phyloP scores from a whole-genome alignment of 2,329 filamentous ascomycete genomes.

The Trichoderma harzianum region DNA sequence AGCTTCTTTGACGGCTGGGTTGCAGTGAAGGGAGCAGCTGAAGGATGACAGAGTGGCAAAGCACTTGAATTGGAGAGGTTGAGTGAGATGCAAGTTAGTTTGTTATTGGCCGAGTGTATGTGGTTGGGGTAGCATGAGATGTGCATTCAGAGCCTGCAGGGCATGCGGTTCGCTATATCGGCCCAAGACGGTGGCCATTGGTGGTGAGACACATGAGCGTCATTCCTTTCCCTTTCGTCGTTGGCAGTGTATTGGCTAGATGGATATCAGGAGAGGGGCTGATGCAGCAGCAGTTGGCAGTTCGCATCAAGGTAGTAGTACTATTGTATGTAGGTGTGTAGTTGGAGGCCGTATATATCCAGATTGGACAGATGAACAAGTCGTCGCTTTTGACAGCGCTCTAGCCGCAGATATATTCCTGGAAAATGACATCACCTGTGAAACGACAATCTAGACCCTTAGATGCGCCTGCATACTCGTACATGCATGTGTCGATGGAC shows the following conservation, averaged over 20 bases:
- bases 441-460: neutral
- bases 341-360: neutral
- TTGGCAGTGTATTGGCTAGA: no score
- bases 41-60: slow-evolving; percentile 2
- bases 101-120: neutral
- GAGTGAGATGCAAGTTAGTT: neutral
- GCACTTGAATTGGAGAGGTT: neutral
- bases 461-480: neutral
- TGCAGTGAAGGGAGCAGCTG: neutral
- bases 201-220: neutral
- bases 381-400: neutral
- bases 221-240: neutral
- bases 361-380: neutral
- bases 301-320: neutral
- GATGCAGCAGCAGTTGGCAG: neutral
- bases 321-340: neutral
- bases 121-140: neutral
- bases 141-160: neutral
- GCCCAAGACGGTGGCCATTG: neutral
- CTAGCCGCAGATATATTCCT: neutral
- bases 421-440: slow-evolving; percentile 2
- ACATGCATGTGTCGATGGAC: neutral
- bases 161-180: neutral
- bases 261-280: neutral
- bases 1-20: neutral